A percentile compares a stretch with the other conserved stretches of the same genome.
Evolutionary conservation across 306 rosid species (phyloP).

Genomic region (Macrotyloma uniflorum): DNA sequence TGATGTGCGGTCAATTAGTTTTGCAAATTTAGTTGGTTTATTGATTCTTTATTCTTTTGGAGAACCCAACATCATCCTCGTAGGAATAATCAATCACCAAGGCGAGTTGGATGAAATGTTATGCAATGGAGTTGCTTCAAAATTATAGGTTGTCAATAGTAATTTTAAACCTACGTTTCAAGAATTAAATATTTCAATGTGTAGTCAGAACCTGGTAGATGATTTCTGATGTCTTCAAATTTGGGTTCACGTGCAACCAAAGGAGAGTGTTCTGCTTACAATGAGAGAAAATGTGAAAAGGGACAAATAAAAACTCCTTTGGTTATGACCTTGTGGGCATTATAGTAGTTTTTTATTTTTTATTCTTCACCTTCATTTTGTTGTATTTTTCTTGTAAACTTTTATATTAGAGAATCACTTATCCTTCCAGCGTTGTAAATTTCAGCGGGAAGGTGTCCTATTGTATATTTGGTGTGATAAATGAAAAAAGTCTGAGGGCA

Average conservation of each 20-base stretch:
- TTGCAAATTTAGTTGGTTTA: conserved; percentile 26
- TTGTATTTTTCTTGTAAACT: background rate
- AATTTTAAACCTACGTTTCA: background rate
- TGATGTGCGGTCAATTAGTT: conserved; percentile 42
- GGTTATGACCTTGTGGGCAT: background rate
- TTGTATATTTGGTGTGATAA: conserved; percentile 9
- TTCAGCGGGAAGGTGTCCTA: conserved; percentile 15
- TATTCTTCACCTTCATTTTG: background rate
- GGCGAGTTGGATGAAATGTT: conserved; percentile 24
- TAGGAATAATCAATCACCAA: conserved; percentile 19
- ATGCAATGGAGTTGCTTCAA: conserved; percentile 23
- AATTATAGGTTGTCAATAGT: conserved; percentile 7
- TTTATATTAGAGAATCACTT: background rate
- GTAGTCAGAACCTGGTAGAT: background rate
- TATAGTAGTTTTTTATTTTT: background rate
- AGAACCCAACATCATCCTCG: conserved; percentile 21
- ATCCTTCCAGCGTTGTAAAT: conserved; percentile 17
- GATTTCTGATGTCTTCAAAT: background rate
- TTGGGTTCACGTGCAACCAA: background rate
- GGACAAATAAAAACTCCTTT: background rate
- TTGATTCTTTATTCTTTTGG: conserved; percentile 48
- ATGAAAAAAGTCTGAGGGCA: background rate
- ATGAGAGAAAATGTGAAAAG: background rate
- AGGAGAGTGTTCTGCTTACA: background rate
- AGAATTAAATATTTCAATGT: background rate